Base-by-base conservation (phyloP, 23 red algal species). In the Chondrus crispus region DNA sequence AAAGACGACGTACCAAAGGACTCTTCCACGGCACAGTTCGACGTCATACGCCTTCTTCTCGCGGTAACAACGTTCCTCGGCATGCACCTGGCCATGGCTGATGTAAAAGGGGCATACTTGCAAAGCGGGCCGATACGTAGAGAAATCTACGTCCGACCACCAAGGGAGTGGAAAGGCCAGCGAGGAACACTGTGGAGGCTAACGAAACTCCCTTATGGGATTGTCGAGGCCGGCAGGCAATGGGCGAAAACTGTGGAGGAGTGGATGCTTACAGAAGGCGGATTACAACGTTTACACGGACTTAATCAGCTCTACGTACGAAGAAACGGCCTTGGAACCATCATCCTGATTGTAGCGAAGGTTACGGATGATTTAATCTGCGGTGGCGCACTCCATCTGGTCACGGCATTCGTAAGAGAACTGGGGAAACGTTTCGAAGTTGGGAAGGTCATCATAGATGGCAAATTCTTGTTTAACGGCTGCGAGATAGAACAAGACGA, bases 291-390 rank as follows among this genome's bases (percentile, higher is more conserved):
- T 22, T 41, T 87, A 9, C 4, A 26, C 19, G 83, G 58, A 13
- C 11, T 87, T n/a, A 39, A 35, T 22, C 83, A 87, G 14, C 39
- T 87, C 9, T 72, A 63, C 2, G 38, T 87, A 14, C 52, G 60
- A 50, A 16, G 83, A 5, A 2, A 87, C 44, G 22, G 45, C 24
- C 38, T 9, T n/a, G 60, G 40, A 22, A 57, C 1, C 40, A 72
- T 87, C 44, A 3, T 5, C 4, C 9, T 87, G 35, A 32, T 72
- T 12, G 29, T 54, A 30, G 83, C 42, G 14, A 87, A 87, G 50
- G 83, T 87, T 29, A 87, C 32, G 28, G 62, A 87, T 69, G 83
- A 87, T 62, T 29, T 87, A 26, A n/a, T 87, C 35, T 13, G 41
- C 36, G 64, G 18, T 26, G 39, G 83, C 19, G 14, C 13, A 19